Evolutionary conservation across 140 eudicot genomes (phyloP).

Genomic region (Senecio squalidus): DNA sequence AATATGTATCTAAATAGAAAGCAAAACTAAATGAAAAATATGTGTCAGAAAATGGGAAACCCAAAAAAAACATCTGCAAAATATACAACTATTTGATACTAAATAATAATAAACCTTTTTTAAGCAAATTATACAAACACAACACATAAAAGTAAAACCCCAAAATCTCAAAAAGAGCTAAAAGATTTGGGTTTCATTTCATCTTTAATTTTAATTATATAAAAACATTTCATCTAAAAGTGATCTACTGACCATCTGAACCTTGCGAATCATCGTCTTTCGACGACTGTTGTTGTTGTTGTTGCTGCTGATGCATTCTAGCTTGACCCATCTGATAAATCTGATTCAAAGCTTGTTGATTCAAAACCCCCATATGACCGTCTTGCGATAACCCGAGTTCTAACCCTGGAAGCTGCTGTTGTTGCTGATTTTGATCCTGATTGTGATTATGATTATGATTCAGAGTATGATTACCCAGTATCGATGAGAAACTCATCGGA

Average conservation of each 20-base stretch:
- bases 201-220: slow-evolving; percentile 4
- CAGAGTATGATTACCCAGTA: slow-evolving; percentile 48
- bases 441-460: slow-evolving; percentile 19
- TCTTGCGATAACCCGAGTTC: slow-evolving; percentile 84
- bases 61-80: slow-evolving; percentile 28
- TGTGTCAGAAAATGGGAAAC: slow-evolving; percentile 11
- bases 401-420: slow-evolving; percentile 65
- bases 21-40: not conserved
- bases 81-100: slow-evolving; percentile 32
- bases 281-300: slow-evolving; percentile 40
- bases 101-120: too few species aligned
- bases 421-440: slow-evolving; percentile 10
- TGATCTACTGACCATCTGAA: slow-evolving; percentile 45
- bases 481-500: slow-evolving; percentile 67
- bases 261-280: slow-evolving; percentile 83
- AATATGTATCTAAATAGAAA: slow-evolving; percentile 5
- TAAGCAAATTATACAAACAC: slow-evolving; percentile 19
- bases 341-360: slow-evolving; percentile 58
- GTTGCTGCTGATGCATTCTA: slow-evolving; percentile 40
- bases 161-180: slow-evolving; percentile 3
- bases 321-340: slow-evolving; percentile 75
- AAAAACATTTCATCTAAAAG: slow-evolving; percentile 7
- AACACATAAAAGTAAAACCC: slow-evolving; percentile 14
- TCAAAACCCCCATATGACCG: slow-evolving; percentile 63
- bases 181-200: slow-evolving; percentile 19